These are phyloP conservation scores for Podospora bellae-mahoneyi DNA, from an alignment of 495 filamentous ascomycete species.

Conservation along the genomic window DNA sequence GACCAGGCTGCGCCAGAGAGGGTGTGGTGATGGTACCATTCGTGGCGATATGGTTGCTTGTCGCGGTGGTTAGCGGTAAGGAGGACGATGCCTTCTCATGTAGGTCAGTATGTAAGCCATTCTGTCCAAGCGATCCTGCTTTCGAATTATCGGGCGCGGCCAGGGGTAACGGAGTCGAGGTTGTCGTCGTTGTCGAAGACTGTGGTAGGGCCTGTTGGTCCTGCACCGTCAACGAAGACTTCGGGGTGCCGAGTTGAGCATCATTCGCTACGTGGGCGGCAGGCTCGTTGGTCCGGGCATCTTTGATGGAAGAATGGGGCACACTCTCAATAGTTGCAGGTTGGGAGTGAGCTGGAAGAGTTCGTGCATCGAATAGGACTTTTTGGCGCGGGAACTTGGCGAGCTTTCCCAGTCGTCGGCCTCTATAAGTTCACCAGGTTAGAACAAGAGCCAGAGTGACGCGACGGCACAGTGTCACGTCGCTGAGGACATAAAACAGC, in stretches of 20 bases:
- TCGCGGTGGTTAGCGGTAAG: not conserved
- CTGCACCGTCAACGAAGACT: not conserved
- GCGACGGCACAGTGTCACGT: slow-evolving; percentile 28
- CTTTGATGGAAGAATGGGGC: not conserved
- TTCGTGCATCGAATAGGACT: slow-evolving; percentile 38
- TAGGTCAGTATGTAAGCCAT: not conserved
- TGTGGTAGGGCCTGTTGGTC: not conserved
- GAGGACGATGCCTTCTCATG: not conserved
- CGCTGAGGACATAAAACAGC: slow-evolving; percentile 14
- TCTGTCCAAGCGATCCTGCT: not conserved
- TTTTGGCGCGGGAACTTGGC: slow-evolving; percentile 60
- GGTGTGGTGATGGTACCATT: not conserved
- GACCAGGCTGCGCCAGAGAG: not conserved
- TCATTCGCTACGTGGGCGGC: not conserved
- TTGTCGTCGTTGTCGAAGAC: not conserved
- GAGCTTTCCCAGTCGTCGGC: slow-evolving; percentile 65
- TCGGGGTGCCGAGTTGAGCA: slow-evolving; percentile 1
- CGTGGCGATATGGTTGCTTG: not conserved
- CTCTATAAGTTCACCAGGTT: slow-evolving; percentile 46
- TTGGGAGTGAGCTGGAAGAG: slow-evolving; percentile 14
- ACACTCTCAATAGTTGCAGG: slow-evolving; percentile 19
- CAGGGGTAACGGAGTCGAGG: not conserved
- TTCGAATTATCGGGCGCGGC: not conserved
- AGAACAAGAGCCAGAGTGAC: slow-evolving; percentile 10
- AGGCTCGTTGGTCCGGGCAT: not conserved